Conservation (phyloP, 441 rosid genomes). For the Corymbia calophylla region DNA sequence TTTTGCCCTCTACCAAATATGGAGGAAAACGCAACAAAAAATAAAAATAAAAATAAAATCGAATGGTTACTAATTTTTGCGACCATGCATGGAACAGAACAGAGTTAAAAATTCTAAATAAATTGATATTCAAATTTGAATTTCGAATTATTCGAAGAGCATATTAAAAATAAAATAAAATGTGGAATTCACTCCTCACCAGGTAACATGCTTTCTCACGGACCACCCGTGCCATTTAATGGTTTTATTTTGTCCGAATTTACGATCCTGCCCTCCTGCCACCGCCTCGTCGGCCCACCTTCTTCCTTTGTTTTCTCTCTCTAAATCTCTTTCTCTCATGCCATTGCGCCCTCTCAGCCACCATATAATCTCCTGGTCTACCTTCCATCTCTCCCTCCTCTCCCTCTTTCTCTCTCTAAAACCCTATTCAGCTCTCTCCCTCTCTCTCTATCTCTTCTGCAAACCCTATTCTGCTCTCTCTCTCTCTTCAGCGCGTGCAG, state of each 20-base stretch:
- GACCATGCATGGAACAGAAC: background rate
- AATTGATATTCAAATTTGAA: background rate
- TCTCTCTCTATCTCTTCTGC: background rate
- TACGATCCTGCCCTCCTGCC: background rate
- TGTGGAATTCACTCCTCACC: background rate
- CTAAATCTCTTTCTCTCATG: conserved; percentile 9
- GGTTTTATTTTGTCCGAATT: background rate
- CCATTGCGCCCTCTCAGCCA: background rate
- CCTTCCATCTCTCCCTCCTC: background rate
- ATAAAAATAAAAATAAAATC: background rate
- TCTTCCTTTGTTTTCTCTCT: background rate
- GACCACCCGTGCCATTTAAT: background rate
- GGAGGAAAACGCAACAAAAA: background rate
- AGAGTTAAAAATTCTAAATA: background rate
- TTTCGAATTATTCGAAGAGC: background rate
- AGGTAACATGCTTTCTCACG: background rate
- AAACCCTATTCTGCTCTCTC: background rate
- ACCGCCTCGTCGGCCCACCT: background rate
- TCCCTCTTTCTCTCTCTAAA: background rate
- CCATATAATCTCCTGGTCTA: conserved; percentile 2
- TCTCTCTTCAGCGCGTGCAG: background rate
- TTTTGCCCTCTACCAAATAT: background rate
- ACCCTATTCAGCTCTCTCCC: background rate
- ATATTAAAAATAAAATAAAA: background rate
- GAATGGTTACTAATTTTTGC: no score